Base-by-base conservation (phyloP, 2,329 filamentous ascomycete genomes). In the Xylariaceae sp. region DNA sequence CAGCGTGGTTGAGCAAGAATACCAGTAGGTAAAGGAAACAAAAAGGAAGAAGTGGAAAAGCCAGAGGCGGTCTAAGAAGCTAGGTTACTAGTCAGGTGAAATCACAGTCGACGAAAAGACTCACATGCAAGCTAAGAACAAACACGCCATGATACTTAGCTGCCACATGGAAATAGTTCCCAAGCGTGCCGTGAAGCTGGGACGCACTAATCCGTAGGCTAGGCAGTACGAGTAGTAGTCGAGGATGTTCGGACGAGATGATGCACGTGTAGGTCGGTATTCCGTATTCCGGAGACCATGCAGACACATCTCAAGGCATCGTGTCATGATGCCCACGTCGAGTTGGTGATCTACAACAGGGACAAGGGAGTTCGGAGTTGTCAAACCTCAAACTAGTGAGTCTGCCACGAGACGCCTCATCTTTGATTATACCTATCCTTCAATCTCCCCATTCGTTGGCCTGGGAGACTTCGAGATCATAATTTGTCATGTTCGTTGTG, bases 181-280 rank as follows among this genome's bases (percentile, higher is more conserved):
- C 53, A 37, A 53, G 35, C 18, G 60, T 53, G 48, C 61, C 61
- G 42, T 23, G 55, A 56, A 57, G 51, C 55, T 50, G 61, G 58
- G 15, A 61, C 53, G 49, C 61, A 58, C 61, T 62, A 30, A 30
- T 30, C 23, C 23, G 23, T 30, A 58, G 18, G 15, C 44, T 51
- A 54, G 59, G 50, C 39, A 44, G 44, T 18, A 18, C 17, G 17
- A 18, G 17, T 15, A 44, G 23, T 30, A 30, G 34, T 49, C 61
- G 53, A 58, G 49, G 59, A 50, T 44, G 54, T 57, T 51, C 34
- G 50, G 35, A 42, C 18, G 34, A 11, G 47, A 9, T 35, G 49
- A 23, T 51, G 30, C 49, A 51, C 35, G 23, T 35, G 18, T 42
- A 7, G 11, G 34, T n/a, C 23, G n/a, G 11, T 11, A n/a, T 6